Evolutionary conservation across 1,284 basidiomycete genomes (phyloP).

Genomic region (Baeospora myosura): DNA sequence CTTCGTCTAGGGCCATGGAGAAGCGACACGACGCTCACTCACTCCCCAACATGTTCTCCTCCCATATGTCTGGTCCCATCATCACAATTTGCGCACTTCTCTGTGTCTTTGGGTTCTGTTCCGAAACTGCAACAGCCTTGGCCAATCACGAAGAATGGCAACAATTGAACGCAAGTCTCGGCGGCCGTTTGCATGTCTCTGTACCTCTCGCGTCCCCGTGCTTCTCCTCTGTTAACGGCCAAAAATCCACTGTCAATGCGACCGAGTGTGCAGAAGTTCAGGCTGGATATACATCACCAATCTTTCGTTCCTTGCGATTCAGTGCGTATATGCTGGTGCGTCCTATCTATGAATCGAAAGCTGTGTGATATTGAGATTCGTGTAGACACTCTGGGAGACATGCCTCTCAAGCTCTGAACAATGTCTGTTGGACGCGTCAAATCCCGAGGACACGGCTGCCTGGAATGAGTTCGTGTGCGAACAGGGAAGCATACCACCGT

Average conservation of each 20-base stretch:
- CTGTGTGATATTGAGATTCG: not conserved
- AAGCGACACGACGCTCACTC: too few species aligned
- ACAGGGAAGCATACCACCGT: constrained; percentile 23
- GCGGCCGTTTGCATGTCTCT: constrained; percentile 21
- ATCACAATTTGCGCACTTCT: too few species aligned
- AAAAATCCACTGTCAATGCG: constrained; percentile 11
- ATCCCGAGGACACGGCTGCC: constrained; percentile 20
- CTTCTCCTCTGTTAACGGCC: constrained; percentile 23
- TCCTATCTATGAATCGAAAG: too few species aligned
- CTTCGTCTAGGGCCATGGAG: too few species aligned
- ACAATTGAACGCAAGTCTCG: constrained; percentile 23
- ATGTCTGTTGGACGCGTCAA: constrained; percentile 22
- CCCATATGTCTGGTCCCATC: too few species aligned
- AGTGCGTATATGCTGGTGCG: constrained; percentile 22
- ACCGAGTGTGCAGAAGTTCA: constrained; percentile 22
- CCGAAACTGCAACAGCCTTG: not conserved
- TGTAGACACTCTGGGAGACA: constrained; percentile 26
- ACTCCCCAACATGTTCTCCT: too few species aligned
- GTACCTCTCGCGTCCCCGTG: constrained; percentile 24
- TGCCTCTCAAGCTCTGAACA: constrained; percentile 18
- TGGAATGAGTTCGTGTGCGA: constrained; percentile 18
- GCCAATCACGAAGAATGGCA: constrained; percentile 11
- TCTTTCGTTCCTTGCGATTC: constrained; percentile 21
- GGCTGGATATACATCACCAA: constrained; percentile 21
- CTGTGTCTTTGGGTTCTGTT: too few species aligned